A percentile compares a stretch with the other conserved stretches of the same genome.
These are phyloP conservation scores for Canavalia ensiformis DNA, from an alignment of 306 rosid genomes.

Conservation along the genomic window DNA sequence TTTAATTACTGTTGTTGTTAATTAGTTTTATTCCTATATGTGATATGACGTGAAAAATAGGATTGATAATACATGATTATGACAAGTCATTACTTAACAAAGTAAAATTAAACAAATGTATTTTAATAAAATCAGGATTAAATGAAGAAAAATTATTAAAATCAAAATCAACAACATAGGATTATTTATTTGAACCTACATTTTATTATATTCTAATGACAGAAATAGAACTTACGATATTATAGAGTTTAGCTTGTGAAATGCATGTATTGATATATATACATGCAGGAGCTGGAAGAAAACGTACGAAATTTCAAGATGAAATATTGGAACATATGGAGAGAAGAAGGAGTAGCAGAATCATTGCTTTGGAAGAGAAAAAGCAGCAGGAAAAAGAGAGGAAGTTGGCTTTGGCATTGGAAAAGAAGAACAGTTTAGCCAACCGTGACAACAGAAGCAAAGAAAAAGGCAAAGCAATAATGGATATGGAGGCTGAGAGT, in stretches of 20 bases:
- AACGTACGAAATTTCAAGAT: background rate
- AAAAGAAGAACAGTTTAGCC: background rate
- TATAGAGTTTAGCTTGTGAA: background rate
- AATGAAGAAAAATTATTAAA: too few species aligned
- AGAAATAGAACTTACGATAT: background rate
- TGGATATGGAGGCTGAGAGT: background rate
- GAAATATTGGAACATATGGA: background rate
- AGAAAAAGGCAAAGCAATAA: slow-evolving; percentile 31
- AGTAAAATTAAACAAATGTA: background rate
- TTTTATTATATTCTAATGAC: background rate
- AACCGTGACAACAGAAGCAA: background rate
- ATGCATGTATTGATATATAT: slow-evolving; percentile 7
- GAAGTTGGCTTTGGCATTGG: background rate
- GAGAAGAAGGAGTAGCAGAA: slow-evolving; percentile 52
- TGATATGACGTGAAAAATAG: background rate
- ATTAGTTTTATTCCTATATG: background rate
- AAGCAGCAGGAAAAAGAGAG: slow-evolving; percentile 28
- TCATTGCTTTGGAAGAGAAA: slow-evolving; percentile 47
- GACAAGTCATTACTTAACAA: background rate
- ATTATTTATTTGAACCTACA: too few species aligned
- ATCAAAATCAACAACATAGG: too few species aligned
- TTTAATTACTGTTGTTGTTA: background rate
- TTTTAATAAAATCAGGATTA: background rate
- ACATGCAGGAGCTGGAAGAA: background rate
- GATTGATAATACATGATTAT: background rate